Evolutionary conservation across 495 filamentous ascomycete species (phyloP), one percentile per base, ranked within the genome.

Genomic region (Talaromyces nanjingensis): DNA sequence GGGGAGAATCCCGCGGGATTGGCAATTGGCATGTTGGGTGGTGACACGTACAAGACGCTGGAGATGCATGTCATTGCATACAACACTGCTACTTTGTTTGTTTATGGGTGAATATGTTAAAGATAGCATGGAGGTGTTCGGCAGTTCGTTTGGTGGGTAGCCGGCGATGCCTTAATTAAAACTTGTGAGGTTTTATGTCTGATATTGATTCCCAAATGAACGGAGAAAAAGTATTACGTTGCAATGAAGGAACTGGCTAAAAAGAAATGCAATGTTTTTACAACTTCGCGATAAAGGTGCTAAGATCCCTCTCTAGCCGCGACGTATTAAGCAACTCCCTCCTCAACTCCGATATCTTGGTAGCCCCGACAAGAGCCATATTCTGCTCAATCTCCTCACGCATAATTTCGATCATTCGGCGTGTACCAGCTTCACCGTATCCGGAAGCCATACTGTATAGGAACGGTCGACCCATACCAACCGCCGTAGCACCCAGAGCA

Each of bases 401-500:
- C 20, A 79, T 25, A 14, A 79, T 76, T 14, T 71, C 60, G 5
- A 77, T 20, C 63, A 73, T 71, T 3, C 72, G 66, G 16, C 68
- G 69, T 18, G 73, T 72, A 0, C 77, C 77, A 3, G 68, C 63
- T 47, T 74, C 73, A 0, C 77, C 77, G 39, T 78, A 79, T 25
- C 79, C 79, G 3, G 89, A 81, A 33, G 82, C 86, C 87, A 96
- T 89, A 63, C 91, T 89, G 71, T 88, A 96, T 63, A 97, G 70
- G 76, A 93, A 93, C 4, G 92, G 92, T 12, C 92, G 78, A 5
- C 92, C 92, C 64, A 96, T 88, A 8, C 91, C 91, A 3, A 96
- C 92, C 12, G 90, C 92, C 65, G 82, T 91, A 0, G 92, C 92
- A 6, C 92, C 92, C 7, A 96, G 77, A 62, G 91, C 92, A 34